Evolutionary conservation across 495 filamentous ascomycete genomes (phyloP).

Genomic region (Penicillium desertorum): DNA sequence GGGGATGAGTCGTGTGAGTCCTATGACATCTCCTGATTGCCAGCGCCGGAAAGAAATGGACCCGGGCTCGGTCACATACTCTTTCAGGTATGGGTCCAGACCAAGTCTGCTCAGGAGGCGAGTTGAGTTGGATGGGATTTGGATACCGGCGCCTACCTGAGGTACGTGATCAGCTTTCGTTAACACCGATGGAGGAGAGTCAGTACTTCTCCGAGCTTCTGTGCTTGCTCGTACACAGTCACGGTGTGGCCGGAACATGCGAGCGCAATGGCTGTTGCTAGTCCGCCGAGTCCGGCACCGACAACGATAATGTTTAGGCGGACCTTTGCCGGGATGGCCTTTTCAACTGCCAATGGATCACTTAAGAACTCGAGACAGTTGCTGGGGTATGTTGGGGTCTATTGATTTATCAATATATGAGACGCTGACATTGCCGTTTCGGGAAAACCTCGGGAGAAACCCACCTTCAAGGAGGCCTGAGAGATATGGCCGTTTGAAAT

Average conservation of each 20-base stretch:
- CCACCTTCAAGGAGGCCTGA: neutral
- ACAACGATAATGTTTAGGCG: conserved; percentile 42
- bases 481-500: neutral
- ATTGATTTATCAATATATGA: neutral
- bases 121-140: conserved; percentile 55
- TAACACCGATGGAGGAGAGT: neutral
- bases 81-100: conserved; percentile 33
- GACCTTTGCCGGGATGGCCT: neutral
- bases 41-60: conserved; percentile 44
- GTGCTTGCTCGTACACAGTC: conserved; percentile 49
- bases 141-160: conserved; percentile 58
- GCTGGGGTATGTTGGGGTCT: conserved; percentile 8
- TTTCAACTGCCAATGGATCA: neutral
- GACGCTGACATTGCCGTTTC: neutral
- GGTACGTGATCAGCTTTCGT: neutral
- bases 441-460: neutral
- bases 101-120: conserved; percentile 46
- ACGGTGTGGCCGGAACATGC: conserved; percentile 43
- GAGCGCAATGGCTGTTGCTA: conserved; percentile 52
- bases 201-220: conserved; percentile 35
- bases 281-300: conserved; percentile 32
- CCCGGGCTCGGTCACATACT: conserved; percentile 36
- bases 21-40: conserved; percentile 42
- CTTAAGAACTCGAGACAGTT: conserved; percentile 1
- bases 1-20: conserved; percentile 37